Conservation (phyloP, 1,284 basidiomycete genomes). For the Trametes pubescens region DNA sequence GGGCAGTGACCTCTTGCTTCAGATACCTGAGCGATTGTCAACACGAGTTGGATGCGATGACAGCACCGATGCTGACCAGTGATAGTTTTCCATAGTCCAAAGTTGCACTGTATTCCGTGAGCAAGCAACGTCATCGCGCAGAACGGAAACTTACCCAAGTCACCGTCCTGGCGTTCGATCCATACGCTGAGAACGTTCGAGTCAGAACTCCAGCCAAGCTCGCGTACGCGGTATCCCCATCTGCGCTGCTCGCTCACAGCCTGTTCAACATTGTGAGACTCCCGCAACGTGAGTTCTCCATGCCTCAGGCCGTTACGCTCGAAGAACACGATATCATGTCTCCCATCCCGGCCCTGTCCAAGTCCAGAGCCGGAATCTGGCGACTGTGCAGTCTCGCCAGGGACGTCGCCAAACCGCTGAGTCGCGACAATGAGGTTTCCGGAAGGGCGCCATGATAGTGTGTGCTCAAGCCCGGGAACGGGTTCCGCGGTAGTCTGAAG, state of each 20-base stretch:
- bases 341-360: constrained; percentile 69
- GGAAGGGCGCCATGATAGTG: constrained; percentile 87
- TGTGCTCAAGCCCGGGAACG: constrained; percentile 84
- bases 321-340: constrained; percentile 94
- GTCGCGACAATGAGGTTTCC: constrained; percentile 88
- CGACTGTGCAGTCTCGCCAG: constrained; percentile 12
- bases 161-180: constrained; percentile 74
- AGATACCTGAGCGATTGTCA: constrained; percentile 70
- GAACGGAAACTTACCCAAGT: constrained; percentile 59
- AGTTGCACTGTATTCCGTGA: constrained; percentile 74
- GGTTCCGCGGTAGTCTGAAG: constrained; percentile 89
- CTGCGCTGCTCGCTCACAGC: constrained; percentile 34
- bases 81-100: constrained; percentile 96
- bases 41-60: constrained; percentile 5
- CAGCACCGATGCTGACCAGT: constrained; percentile 67
- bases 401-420: constrained; percentile 71
- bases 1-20: constrained; percentile 83
- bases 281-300: constrained; percentile 85
- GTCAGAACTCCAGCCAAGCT: constrained; percentile 90
- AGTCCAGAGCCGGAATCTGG: constrained; percentile 63
- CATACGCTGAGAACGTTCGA: constrained; percentile 89
- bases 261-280: constrained; percentile 36
- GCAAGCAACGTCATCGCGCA: not conserved
- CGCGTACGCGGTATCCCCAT: constrained; percentile 77
- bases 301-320: constrained; percentile 95